Percentiles rank a stretch among this genome's conserved stretches.
These are phyloP conservation scores for Aspergillus floridensis DNA, from an alignment of 2,329 filamentous ascomycete species.

Conservation along the genomic window DNA sequence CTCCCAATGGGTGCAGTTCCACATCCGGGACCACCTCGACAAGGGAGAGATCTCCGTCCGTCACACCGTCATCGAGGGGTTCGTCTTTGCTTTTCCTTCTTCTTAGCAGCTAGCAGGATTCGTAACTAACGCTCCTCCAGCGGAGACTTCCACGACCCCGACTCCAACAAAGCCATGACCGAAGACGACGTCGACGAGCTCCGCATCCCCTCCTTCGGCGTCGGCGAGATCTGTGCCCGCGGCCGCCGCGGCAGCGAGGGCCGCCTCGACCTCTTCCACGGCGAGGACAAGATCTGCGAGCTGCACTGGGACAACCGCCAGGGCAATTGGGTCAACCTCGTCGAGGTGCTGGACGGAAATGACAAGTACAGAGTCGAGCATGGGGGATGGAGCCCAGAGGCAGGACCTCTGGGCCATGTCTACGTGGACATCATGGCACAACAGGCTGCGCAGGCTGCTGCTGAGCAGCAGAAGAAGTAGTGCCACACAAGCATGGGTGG, in stretches of 20 bases:
- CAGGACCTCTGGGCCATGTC: constrained; percentile 32
- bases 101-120: background rate
- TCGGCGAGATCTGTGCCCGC: constrained; percentile 32
- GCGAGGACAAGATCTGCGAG: constrained; percentile 32
- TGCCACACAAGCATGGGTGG: background rate
- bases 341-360: constrained; percentile 27
- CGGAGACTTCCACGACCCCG: constrained; percentile 28
- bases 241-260: constrained; percentile 34
- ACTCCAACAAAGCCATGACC: constrained; percentile 23
- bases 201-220: constrained; percentile 25
- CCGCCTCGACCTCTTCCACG: constrained; percentile 32
- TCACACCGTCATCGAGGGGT: constrained; percentile 31
- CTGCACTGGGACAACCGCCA: constrained; percentile 34
- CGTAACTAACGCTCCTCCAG: constrained; percentile 15
- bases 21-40: constrained; percentile 29
- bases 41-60: constrained; percentile 26
- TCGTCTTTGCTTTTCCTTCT: background rate
- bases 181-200: constrained; percentile 33
- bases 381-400: constrained; percentile 31
- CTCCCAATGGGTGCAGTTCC: constrained; percentile 29
- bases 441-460: background rate
- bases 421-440: constrained; percentile 25
- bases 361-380: constrained; percentile 28
- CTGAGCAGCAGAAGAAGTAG: constrained; percentile 24
- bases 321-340: constrained; percentile 22